Evolutionary conservation across 2,329 filamentous ascomycete genomes (phyloP), one percentile per base, ranked within the genome.

Genomic region (Neopestalotiopsis sp.): DNA sequence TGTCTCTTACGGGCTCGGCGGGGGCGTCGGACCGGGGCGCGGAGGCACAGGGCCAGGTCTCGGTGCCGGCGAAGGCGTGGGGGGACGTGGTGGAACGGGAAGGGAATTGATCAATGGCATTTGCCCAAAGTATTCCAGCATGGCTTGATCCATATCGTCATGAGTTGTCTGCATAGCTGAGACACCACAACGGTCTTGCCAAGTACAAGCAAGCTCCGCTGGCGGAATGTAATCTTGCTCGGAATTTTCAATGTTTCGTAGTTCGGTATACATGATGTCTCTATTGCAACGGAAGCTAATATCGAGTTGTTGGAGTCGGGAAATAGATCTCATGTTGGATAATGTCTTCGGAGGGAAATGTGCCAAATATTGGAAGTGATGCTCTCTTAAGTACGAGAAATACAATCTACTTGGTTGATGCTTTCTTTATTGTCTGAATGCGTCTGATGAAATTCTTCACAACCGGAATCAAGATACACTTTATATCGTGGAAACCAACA

Each of bases 11-110:
- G 76, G 76, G 63, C 76, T 78, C 3, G 76, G 77, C 38, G 76
- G 77, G 62, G 77, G 75, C 42, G 77, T 77, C 58, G 75, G 77
- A 56, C 69, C 74, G 61, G 74, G 75, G 52, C 64, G 71, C 69
- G 74, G 76, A 61, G 72, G 74, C 69, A 75, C 70, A 68, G 71
- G 69, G 10, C 68, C 68, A 67, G 75, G 75, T 67, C 73, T 69
- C 62, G 72, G 74, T 65, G 68, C 70, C 20, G 73, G 74, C 60
- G 73, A 73, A 24, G 76, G 76, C 63, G 76, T 78, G 67, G 74
- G 75, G 49, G 76, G 75, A 68, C 75, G 75, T 17, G 75, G 75
- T 57, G 74, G 73, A 40, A 74, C 49, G 42, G 74, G 75, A n/a
- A 74, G 67, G 5, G 70, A 71, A 45, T 71, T 58, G 20, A 65